phyloP scores from a whole-genome alignment of 257 asterid genomes.

The Dorcoceras hygrometricum region DNA sequence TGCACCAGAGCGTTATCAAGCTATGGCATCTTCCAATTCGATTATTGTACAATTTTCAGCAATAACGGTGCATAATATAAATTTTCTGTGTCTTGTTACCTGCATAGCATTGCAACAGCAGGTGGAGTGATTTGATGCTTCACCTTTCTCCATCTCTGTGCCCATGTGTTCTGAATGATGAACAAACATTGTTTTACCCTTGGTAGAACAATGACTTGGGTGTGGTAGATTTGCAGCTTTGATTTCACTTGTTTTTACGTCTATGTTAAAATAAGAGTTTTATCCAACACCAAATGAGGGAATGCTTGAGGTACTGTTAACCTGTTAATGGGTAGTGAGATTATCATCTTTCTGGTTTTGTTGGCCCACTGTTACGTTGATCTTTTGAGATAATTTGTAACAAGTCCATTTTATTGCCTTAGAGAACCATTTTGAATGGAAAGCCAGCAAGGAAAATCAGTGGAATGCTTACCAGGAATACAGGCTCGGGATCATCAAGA shows the following conservation, averaged over 20 bases:
- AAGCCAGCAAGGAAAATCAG: slow-evolving; percentile 33
- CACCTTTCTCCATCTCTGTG: not conserved
- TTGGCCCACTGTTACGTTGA: not conserved
- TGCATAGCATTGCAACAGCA: not conserved
- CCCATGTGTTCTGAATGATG: not conserved
- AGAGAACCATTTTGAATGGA: slow-evolving; percentile 45
- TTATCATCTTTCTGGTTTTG: not conserved
- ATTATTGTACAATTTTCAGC: not conserved
- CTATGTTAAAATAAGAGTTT: not conserved
- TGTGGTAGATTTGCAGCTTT: not conserved
- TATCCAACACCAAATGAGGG: not conserved
- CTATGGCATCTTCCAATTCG: not conserved
- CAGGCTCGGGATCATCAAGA: slow-evolving; percentile 40
- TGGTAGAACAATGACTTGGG: not conserved
- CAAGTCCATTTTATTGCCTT: slow-evolving; percentile 1
- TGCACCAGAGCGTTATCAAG: not conserved
- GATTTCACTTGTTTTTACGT: not conserved
- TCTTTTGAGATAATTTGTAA: not conserved
- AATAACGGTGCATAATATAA: not conserved
- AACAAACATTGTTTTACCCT: not conserved
- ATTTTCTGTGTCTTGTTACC: slow-evolving; percentile 5
- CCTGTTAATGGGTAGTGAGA: not conserved
- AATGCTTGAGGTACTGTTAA: not conserved
- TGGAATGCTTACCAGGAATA: slow-evolving; percentile 33
- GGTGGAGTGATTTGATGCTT: slow-evolving; percentile 9